Base-by-base conservation (phyloP, 306 rosid genomes). In the Hippophae rhamnoides region DNA sequence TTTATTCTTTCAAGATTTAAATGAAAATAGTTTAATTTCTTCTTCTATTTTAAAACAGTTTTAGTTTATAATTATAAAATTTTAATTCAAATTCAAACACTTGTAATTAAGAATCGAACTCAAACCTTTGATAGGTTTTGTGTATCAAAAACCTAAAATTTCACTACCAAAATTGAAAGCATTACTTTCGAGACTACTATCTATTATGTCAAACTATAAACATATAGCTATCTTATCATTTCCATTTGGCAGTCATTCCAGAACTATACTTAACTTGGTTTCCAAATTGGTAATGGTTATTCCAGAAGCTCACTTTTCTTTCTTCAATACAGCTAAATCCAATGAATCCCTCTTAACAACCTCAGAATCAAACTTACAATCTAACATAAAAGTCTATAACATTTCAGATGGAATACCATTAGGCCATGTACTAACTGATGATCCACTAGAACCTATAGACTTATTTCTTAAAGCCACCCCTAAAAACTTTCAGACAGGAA, bases 391-490 rank as follows among this genome's bases (percentile, higher is more conserved):
- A 5, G 7, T 47, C 54, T 65, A 11, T 7, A 4, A 13, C 26
- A 52, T 77, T 2, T 51, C 53, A 1, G 69, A 77, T 61, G 78
- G 82, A 6, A 13, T 71, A 8, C 73, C 80, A 0, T 23, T 43
- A 12, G 78, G 62, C 10, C 72, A 68, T 12, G 58, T 41, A 0
- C 51, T 61, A 14, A 8, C 56, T 1, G 43, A 54, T 25, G 7
- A 6, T 14, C 75, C 75, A 13, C 8, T 12, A 2, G 78, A 72
- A 45, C 54, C 8, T 7, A 3, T 65, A 0, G 27, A 65, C 25
- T 56, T 75, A 43, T 79, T 75, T 51, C 75, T 79, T 7, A n/a
- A 68, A 9, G 69, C 72, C 41, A 49, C 56, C 2, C 70, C 68
- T 6, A 11, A 52, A 5, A 79, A 64, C 57, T 12, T 79, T 6